Conservation (phyloP, 1,139 yeast genomes). For the Taiozyma sp. region DNA sequence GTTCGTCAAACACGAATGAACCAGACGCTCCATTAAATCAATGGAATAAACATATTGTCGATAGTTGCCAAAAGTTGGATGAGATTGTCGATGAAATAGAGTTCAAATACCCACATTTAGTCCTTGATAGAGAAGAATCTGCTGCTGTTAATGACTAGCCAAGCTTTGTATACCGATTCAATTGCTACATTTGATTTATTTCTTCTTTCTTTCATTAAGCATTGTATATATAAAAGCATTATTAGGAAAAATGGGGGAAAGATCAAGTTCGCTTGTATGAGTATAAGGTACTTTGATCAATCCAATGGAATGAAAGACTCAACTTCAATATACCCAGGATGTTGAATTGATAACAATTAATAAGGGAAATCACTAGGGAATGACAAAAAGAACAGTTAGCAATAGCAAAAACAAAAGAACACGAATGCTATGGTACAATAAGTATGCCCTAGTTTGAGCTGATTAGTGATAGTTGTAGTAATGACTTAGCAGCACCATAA, state of each 20-base stretch:
- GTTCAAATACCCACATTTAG: background rate
- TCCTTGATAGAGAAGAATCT: background rate
- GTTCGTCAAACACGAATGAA: background rate
- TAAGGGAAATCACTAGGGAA: background rate
- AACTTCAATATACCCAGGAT: background rate
- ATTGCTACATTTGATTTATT: background rate
- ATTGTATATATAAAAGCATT: background rate
- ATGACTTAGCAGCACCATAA: constrained; percentile 43
- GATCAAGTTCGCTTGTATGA: background rate
- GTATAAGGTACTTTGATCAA: background rate
- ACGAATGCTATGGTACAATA: background rate
- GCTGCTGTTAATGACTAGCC: background rate
- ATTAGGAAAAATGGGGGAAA: background rate
- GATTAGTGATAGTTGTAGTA: constrained; percentile 30
- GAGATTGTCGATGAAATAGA: constrained; percentile 12
- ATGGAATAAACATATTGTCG: constrained; percentile 21
- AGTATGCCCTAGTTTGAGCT: constrained; percentile 8
- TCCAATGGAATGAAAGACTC: background rate
- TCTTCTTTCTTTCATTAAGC: background rate
- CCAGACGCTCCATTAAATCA: constrained; percentile 4
- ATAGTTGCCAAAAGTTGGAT: constrained; percentile 17
- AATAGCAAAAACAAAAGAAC: background rate
- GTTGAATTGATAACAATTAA: background rate
- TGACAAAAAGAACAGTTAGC: too few relatives aligned
- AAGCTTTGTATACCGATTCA: too few relatives aligned